Evolutionary conservation across 352 stramenopile genomes (phyloP).

Genomic region (Discostella stelligera): DNA sequence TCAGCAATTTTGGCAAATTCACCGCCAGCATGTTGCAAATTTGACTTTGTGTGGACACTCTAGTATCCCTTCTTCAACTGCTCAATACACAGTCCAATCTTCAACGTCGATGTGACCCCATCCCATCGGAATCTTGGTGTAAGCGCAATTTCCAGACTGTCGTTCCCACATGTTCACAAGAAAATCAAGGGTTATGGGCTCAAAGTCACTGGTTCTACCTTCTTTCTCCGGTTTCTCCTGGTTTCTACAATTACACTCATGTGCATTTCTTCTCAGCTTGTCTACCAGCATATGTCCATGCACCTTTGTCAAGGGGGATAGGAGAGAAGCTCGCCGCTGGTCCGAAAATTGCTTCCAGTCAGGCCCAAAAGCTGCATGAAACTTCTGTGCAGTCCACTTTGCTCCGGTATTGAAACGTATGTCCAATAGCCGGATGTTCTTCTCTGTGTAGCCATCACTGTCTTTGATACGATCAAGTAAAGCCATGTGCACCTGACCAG

Average conservation of each 20-base stretch:
- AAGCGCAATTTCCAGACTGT: not conserved
- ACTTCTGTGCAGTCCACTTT: not conserved
- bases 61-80: not conserved
- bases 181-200: too few relatives aligned
- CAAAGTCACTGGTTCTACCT: too few relatives aligned
- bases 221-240: too few relatives aligned
- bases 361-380: not conserved
- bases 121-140: not conserved
- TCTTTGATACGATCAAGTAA: not conserved
- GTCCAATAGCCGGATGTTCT: not conserved
- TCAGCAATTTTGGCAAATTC: too few relatives aligned
- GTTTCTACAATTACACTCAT: too few relatives aligned
- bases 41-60: too few relatives aligned
- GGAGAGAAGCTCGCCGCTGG: not conserved
- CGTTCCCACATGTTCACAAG: not conserved
- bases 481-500: not conserved
- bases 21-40: too few relatives aligned
- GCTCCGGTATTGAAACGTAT: not conserved
- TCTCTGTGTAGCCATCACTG: not conserved
- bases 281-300: not conserved
- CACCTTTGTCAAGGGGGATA: not conserved
- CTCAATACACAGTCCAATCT: not conserved
- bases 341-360: not conserved
- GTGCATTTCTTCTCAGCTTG: not conserved
- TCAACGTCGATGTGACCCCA: not conserved